Percentiles rank a stretch among this genome's conserved stretches.
These are phyloP conservation scores for Puccinia coronata DNA, from an alignment of 1,284 basidiomycete species.

Conservation along the genomic window DNA sequence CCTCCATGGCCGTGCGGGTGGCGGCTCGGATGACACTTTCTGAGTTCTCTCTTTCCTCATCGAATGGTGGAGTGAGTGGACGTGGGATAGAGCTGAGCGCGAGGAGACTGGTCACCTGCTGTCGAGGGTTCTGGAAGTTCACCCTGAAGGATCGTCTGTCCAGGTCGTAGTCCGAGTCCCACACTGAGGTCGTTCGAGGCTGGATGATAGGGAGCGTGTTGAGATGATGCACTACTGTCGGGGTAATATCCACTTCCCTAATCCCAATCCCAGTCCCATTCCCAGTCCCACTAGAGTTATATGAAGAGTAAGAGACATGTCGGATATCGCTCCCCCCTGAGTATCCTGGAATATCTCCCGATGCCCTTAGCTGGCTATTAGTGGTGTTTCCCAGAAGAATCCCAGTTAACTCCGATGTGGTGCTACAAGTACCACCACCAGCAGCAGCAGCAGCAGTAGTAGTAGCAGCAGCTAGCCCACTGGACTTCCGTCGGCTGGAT, in stretches of 20 bases:
- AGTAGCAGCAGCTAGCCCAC: not conserved
- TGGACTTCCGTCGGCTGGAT: not conserved
- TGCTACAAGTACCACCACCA: no score
- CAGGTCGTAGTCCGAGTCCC: conserved; percentile 12
- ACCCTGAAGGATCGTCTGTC: conserved; percentile 19
- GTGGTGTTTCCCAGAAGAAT: no score
- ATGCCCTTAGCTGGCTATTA: no score
- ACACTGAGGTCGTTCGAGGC: not conserved
- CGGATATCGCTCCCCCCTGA: no score
- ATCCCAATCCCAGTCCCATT: no score
- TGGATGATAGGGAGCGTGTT: conserved; percentile 39
- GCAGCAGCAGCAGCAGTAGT: not conserved
- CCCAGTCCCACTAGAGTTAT: no score
- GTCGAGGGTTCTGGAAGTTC: conserved; percentile 22
- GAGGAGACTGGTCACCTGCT: conserved; percentile 42
- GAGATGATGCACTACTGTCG: no score
- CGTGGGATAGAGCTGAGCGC: conserved; percentile 41
- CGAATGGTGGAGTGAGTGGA: conserved; percentile 28
- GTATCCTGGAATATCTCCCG: no score
- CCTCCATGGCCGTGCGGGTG: conserved; percentile 34
- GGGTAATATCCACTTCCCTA: no score
- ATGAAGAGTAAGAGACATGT: no score
- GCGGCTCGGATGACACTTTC: not conserved
- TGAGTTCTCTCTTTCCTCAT: conserved; percentile 3
- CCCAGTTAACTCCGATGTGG: no score